Evolutionary conservation across 140 eudicot genomes (phyloP), one percentile per base, ranked within the genome.

Genomic region (Ambrosia hybrid): DNA sequence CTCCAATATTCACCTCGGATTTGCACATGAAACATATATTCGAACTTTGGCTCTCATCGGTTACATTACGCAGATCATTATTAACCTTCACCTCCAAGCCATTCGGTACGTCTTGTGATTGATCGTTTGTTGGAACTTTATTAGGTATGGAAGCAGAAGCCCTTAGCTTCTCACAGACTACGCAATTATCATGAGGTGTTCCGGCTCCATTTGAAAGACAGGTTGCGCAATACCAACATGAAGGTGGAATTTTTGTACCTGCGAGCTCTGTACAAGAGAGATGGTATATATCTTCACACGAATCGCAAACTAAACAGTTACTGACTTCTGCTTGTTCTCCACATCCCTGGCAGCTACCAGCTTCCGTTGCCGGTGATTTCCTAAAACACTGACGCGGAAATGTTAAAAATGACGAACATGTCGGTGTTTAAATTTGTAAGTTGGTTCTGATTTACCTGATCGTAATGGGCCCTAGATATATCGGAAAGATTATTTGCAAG

Each of bases 281-380:
- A 21, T 21, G 26, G 73, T 84, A 93, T 67, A 81, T 81, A 30
- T 78, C 95, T 80, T 94, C 99, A 65, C 99, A 94, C 0, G 89
- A 84, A 81, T 94, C 97, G 63, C 99, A 90, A 5, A 88, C 95
- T 62, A 94, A 78, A 74, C 89, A 70, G 41, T 84, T 79, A 68
- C 71, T 57, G 37, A 83, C 85, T 57, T 90, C 86, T 12, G 91
- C 78, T 59, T 71, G 75, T 65, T 77, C 77, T 68, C 87, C 83
- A 66, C 99, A 94, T 41, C 55, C 81, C 34, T 74, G 70, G 82
- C 99, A 93, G 36, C 79, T 14, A 4, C 70, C 58, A 46, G 84
- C 79, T 51, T 83, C 86, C 14, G 83, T 16, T 78, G 46, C 67
- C 68, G 83, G 87, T 69, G 58, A 51, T 74, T 85, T 82, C 14